Conservation (phyloP, 2,329 filamentous ascomycete genomes). For the Aspergillus brasiliensis region DNA sequence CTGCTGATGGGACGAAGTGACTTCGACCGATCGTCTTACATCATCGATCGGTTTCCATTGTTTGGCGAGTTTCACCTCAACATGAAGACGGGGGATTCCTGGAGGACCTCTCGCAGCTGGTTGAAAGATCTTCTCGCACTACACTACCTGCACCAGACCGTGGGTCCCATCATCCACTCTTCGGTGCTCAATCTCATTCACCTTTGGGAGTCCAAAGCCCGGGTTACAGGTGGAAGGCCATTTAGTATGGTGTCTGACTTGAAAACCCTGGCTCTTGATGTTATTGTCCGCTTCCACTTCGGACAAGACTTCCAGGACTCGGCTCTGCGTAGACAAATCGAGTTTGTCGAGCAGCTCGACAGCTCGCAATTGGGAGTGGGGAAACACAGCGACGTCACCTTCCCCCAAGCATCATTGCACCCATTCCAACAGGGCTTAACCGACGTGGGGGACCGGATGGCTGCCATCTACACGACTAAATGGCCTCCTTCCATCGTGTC, state of each 20-base stretch:
- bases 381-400: neutral
- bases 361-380: neutral
- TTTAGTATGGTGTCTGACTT: conserved; percentile 41
- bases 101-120: conserved; percentile 23
- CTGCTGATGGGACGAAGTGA: conserved; percentile 20
- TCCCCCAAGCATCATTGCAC: neutral
- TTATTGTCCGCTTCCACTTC: conserved; percentile 22
- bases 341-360: neutral
- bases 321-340: neutral
- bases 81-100: neutral
- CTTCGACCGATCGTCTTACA: conserved; percentile 18
- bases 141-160: conserved; percentile 25
- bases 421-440: too few relatives aligned
- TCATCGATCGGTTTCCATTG: neutral
- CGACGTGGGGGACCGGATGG: neutral
- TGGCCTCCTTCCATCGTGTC: neutral
- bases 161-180: neutral
- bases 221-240: conserved; percentile 30
- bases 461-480: neutral
- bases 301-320: neutral
- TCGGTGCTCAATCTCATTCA: conserved; percentile 24
- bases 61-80: neutral
- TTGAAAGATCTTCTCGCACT: conserved; percentile 29
- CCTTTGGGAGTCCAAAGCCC: conserved; percentile 34
- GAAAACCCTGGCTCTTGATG: conserved; percentile 39